These are phyloP conservation scores for Sugiyamaella neomexicana DNA, from an alignment of 1,139 yeast genomes.

Conservation along the genomic window DNA sequence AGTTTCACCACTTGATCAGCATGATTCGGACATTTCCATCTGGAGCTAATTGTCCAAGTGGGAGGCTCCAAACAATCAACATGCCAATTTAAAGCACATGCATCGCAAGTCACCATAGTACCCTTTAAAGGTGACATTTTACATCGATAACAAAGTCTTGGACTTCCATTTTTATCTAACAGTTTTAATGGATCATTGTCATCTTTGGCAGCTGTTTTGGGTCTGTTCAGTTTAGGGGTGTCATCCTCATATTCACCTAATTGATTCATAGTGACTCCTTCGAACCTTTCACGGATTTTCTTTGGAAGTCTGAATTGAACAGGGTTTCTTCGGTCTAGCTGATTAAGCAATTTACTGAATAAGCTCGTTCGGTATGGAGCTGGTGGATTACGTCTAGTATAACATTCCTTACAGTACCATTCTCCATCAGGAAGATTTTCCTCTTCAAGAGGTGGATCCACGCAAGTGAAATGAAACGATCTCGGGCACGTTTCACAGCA, in stretches of 20 bases:
- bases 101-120: constrained; percentile 74
- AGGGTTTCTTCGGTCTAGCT: constrained; percentile 63
- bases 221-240: constrained; percentile 44
- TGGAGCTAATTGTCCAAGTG: constrained; percentile 73
- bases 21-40: constrained; percentile 96
- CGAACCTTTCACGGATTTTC: constrained; percentile 67
- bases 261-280: constrained; percentile 66
- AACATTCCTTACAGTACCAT: constrained; percentile 86
- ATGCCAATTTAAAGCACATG: constrained; percentile 88
- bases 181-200: constrained; percentile 65
- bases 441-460: constrained; percentile 85
- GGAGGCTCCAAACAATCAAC: constrained; percentile 85
- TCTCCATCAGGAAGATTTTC: constrained; percentile 77
- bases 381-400: constrained; percentile 39
- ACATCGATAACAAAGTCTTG: constrained; percentile 75
- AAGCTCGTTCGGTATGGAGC: constrained; percentile 41
- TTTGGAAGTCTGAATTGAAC: constrained; percentile 71
- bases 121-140: constrained; percentile 63
- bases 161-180: constrained; percentile 62
- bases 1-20: constrained; percentile 53
- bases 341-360: constrained; percentile 65
- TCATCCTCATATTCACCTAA: constrained; percentile 72
- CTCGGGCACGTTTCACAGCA: constrained; percentile 94
- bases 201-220: constrained; percentile 42
- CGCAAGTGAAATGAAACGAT: constrained; percentile 88